phyloP scores from a whole-genome alignment of 2,329 filamentous ascomycete species.

The Colletotrichum siamense region DNA sequence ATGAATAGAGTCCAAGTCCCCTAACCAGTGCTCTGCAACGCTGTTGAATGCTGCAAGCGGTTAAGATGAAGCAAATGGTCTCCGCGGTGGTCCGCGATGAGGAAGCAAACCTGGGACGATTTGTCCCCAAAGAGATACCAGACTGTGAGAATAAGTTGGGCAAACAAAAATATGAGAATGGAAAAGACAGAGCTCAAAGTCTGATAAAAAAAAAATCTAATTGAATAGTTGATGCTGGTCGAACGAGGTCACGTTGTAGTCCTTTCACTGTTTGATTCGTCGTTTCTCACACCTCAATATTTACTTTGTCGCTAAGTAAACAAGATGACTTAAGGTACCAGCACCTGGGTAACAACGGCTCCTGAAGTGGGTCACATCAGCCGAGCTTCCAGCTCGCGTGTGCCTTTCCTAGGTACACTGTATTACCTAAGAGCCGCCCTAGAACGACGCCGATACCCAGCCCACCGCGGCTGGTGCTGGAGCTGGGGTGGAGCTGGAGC shows the following conservation, averaged over 20 bases:
- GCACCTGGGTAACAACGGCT: neutral
- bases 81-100: neutral
- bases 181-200: neutral
- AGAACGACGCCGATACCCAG: neutral
- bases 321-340: neutral
- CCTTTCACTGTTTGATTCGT: neutral
- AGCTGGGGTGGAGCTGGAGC: neutral
- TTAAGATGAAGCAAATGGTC: neutral
- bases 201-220: neutral
- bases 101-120: neutral
- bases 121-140: neutral
- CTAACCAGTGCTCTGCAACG: neutral
- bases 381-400: neutral
- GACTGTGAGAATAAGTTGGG: neutral
- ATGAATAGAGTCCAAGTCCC: neutral
- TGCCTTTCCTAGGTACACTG: neutral
- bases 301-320: neutral
- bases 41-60: neutral
- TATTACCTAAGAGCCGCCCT: neutral
- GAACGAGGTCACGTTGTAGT: neutral
- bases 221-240: neutral
- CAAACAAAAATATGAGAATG: neutral
- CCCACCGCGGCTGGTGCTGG: neutral
- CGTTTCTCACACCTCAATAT: neutral
- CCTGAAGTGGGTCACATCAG: neutral